phyloP scores from a whole-genome alignment of 2,329 filamentous ascomycete genomes.

The Colletotrichum aenigma region DNA sequence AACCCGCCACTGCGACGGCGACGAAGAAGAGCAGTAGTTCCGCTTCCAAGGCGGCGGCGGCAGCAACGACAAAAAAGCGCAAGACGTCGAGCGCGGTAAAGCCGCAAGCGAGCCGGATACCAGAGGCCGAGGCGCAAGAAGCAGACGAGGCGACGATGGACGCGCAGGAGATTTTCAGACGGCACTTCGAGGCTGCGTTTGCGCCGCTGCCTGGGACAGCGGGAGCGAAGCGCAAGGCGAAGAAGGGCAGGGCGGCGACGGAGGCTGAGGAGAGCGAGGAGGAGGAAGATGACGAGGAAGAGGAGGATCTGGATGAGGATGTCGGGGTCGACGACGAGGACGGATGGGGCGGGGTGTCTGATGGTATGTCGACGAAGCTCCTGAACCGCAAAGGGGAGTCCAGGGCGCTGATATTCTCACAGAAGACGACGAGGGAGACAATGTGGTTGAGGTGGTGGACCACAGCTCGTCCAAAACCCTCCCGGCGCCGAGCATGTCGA shows the following conservation, averaged over 20 bases:
- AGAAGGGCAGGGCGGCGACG: constrained; percentile 8
- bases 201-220: constrained; percentile 62
- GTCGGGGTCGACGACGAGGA: constrained; percentile 39
- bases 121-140: constrained; percentile 21
- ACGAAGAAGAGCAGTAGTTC: not conserved
- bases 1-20: not conserved
- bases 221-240: constrained; percentile 10
- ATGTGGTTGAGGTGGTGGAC: constrained; percentile 65
- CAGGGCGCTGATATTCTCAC: not conserved
- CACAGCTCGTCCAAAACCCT: constrained; percentile 50
- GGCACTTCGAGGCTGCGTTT: constrained; percentile 89
- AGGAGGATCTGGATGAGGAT: constrained; percentile 29
- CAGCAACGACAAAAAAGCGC: not conserved
- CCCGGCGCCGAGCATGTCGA: constrained; percentile 54
- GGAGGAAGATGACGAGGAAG: constrained; percentile 25
- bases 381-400: not conserved
- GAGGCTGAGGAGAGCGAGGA: constrained; percentile 23
- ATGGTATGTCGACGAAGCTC: not conserved
- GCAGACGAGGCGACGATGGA: constrained; percentile 41
- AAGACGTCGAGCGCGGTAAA: not conserved
- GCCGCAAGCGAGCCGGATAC: not conserved
- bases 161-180: constrained; percentile 77
- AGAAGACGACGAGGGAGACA: constrained; percentile 24
- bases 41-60: not conserved
- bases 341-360: constrained; percentile 69